A percentile compares a stretch with the other conserved stretches of the same genome.
Evolutionary conservation across 768 basidiomycete genomes (phyloP).

Genomic region (Naganishia vaughanmartiniae): DNA sequence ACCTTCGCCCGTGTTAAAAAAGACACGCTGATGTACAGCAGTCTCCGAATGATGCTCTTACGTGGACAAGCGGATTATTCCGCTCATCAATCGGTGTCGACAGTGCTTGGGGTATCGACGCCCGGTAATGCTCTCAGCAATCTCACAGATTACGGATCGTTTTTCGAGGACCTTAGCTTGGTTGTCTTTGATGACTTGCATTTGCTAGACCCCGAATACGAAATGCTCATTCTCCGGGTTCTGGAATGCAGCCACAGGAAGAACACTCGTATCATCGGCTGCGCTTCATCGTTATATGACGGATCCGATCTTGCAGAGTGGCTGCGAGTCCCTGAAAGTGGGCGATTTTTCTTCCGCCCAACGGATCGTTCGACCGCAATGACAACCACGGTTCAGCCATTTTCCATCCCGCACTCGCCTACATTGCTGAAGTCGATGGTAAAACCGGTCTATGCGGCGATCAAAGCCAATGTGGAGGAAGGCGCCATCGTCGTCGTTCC

Average conservation of each 20-base stretch:
- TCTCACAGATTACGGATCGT: constrained; percentile 29
- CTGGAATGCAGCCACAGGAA: constrained; percentile 62
- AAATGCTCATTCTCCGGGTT: constrained; percentile 73
- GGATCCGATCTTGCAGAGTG: constrained; percentile 75
- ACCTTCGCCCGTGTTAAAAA: constrained; percentile 51
- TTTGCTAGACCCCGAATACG: constrained; percentile 74
- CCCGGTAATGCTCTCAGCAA: constrained; percentile 42
- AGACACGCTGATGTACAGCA: constrained; percentile 8
- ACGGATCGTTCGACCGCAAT: constrained; percentile 79
- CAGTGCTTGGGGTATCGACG: constrained; percentile 40
- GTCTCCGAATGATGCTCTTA: constrained; percentile 19
- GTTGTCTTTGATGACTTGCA: constrained; percentile 84
- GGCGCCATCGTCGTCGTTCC: constrained; percentile 82
- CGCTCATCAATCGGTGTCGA: constrained; percentile 13
- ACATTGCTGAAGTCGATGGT: constrained; percentile 87
- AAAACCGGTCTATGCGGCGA: constrained; percentile 79
- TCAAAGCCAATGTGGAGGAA: constrained; percentile 55
- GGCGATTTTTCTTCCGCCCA: constrained; percentile 74
- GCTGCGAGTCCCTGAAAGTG: constrained; percentile 67
- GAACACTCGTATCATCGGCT: constrained; percentile 68
- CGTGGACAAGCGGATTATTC: constrained; percentile 45
- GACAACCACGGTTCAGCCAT: constrained; percentile 66
- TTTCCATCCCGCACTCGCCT: constrained; percentile 80
- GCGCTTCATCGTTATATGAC: constrained; percentile 76
- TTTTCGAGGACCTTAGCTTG: constrained; percentile 59